Evolutionary conservation across 1,284 basidiomycete species (phyloP), one percentile per base, ranked within the genome.

Genomic region (Meira miltonrushii): DNA sequence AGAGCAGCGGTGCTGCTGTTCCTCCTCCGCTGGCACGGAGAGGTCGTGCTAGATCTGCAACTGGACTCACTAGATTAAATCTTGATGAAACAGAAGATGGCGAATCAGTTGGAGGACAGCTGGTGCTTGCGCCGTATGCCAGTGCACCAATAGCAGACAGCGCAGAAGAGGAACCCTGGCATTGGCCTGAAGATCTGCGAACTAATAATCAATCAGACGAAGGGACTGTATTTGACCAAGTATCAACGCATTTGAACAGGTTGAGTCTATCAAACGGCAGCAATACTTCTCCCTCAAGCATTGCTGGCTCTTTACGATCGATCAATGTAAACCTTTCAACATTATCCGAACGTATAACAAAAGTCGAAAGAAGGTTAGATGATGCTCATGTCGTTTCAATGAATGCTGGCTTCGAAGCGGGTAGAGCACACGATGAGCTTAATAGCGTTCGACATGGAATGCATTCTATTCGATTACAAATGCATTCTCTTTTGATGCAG

Each of bases 401-500:
- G 11, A 60, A 62, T 47, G 63, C 64, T 2, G 60, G 64, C 15
- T 67, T 71, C 51, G 68, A 71, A 25, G 60, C 61, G 0, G 62
- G 62, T 0, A 54, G 68, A 19, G 67, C 68, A 9, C 65, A 62
- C 38, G 68, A 71, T 23, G 68, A 71, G 41, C 55, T 69, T 15
- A 62, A 59, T 3, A 67, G 60, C 51, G 39, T 68, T 25, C 28
- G 67, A 51, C 68, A 71, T 28, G 67, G 55, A 0, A 51, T 71
- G 47, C 68, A 69, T 28, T 64, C 68, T 3, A 54, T 71, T 1
- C 17, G 68, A n/a, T 62, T 71, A 60, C 66, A 68, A 52, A 66
- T 69, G 23, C 66, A 68, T 51, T 64, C 66, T 23, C 37, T 23
- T 19, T n/a, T 40, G 15, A 58, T 39, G 54, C 54, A 55, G 11